Conservation (phyloP, 805 yeast species). For the Torulaspora indica region DNA sequence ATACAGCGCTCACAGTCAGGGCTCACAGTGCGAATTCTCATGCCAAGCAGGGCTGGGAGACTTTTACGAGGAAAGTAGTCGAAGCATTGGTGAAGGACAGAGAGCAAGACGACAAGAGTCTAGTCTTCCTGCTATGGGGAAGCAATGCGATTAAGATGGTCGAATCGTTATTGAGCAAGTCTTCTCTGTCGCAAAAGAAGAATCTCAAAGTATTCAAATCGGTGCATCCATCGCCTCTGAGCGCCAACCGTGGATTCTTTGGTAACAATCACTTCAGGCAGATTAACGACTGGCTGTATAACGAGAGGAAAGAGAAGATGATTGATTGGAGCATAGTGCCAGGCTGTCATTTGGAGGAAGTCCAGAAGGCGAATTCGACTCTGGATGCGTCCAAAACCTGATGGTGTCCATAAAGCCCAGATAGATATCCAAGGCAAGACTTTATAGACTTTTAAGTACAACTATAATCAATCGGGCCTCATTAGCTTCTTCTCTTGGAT, state of each 20-base stretch:
- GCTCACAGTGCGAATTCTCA: constrained; percentile 95
- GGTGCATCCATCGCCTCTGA: constrained; percentile 93
- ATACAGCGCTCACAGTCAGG: constrained; percentile 84
- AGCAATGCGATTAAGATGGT: constrained; percentile 64
- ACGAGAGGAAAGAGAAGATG: constrained; percentile 36
- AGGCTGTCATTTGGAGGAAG: constrained; percentile 26
- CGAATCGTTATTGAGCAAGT: constrained; percentile 33
- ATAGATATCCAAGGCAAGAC: neutral
- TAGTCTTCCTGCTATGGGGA: constrained; percentile 81
- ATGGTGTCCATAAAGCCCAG: neutral
- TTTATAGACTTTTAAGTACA: neutral
- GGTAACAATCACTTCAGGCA: constrained; percentile 66
- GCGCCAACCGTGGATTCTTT: constrained; percentile 81
- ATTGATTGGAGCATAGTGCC: constrained; percentile 64
- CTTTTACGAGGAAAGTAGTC: constrained; percentile 72
- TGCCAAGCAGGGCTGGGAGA: constrained; percentile 87
- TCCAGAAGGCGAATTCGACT: constrained; percentile 16
- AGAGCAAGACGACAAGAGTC: constrained; percentile 43
- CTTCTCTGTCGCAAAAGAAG: constrained; percentile 20
- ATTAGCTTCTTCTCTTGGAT: neutral
- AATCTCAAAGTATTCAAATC: constrained; percentile 54
- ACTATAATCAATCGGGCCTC: neutral
- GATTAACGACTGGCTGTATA: constrained; percentile 71
- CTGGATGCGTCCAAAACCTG: neutral
- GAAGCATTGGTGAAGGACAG: constrained; percentile 48